Evolutionary conservation across 495 filamentous ascomycete species (phyloP).

Genomic region (Penicillium alfredii): DNA sequence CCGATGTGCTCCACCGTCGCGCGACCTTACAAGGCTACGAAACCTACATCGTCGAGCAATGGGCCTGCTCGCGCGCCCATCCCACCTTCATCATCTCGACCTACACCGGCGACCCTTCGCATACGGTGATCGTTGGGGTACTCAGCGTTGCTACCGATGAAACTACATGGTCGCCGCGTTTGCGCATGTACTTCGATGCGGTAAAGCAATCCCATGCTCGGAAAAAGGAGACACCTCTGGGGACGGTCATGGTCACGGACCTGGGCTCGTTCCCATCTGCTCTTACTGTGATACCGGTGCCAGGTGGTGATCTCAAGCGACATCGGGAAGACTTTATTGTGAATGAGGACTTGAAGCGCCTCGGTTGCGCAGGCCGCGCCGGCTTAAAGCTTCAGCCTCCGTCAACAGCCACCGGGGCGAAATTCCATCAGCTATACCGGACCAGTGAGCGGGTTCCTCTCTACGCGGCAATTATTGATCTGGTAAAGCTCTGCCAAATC

Average conservation of each 20-base stretch:
- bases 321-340: slow-evolving; percentile 86
- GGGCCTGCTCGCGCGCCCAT: slow-evolving; percentile 86
- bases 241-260: slow-evolving; percentile 90
- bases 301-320: slow-evolving; percentile 75
- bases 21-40: slow-evolving; percentile 75
- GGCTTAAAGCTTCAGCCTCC: slow-evolving; percentile 74
- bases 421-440: slow-evolving; percentile 86
- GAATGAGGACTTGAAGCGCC: slow-evolving; percentile 87
- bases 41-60: slow-evolving; percentile 93
- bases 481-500: slow-evolving; percentile 89
- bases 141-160: slow-evolving; percentile 80
- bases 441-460: slow-evolving; percentile 75
- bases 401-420: slow-evolving; percentile 73
- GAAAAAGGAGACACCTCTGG: slow-evolving; percentile 71
- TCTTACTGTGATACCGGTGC: slow-evolving; percentile 81
- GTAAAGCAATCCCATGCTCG: slow-evolving; percentile 78
- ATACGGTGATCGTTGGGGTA: slow-evolving; percentile 72
- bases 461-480: slow-evolving; percentile 71
- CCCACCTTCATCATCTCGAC: slow-evolving; percentile 91
- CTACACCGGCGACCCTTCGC: slow-evolving; percentile 81
- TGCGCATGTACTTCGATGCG: slow-evolving; percentile 81
- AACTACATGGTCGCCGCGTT: slow-evolving; percentile 66
- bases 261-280: slow-evolving; percentile 83
- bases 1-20: slow-evolving; percentile 66
- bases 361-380: slow-evolving; percentile 86